A percentile compares a stretch with the other conserved stretches of the same genome.
Evolutionary conservation across 805 yeast genomes (phyloP).

Genomic region (Nakazawaea wickerhamii): DNA sequence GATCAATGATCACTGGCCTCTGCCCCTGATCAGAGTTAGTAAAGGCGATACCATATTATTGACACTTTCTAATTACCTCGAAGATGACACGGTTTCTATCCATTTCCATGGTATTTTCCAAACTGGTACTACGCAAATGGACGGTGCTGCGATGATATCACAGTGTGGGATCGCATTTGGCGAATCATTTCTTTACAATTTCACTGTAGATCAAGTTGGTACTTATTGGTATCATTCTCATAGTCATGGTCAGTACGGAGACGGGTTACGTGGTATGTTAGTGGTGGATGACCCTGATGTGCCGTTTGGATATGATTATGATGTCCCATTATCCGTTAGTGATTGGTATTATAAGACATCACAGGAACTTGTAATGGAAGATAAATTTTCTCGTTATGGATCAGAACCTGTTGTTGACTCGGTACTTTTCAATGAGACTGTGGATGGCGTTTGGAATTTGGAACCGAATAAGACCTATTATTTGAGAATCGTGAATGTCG

Average conservation of each 20-base stretch:
- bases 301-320: constrained; percentile 39
- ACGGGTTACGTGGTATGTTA: constrained; percentile 38
- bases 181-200: constrained; percentile 32
- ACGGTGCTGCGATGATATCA: constrained; percentile 40
- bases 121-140: constrained; percentile 32
- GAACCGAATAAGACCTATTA: constrained; percentile 39
- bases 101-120: constrained; percentile 44
- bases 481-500: constrained; percentile 45
- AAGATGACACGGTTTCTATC: constrained; percentile 32
- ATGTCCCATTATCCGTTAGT: constrained; percentile 33
- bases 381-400: constrained; percentile 35
- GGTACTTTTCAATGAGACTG: constrained; percentile 41
- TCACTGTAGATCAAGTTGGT: constrained; percentile 33
- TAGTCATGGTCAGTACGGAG: constrained; percentile 38
- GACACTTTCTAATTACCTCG: constrained; percentile 26
- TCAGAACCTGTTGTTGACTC: constrained; percentile 46
- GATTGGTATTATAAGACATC: constrained; percentile 44
- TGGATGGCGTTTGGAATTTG: constrained; percentile 36
- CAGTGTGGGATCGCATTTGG: constrained; percentile 43
- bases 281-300: constrained; percentile 31
- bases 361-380: constrained; percentile 29
- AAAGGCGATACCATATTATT: constrained; percentile 35
- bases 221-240: constrained; percentile 43
- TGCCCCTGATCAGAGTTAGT: constrained; percentile 34
- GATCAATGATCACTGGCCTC: constrained; percentile 46